phyloP scores from a whole-genome alignment of 495 filamentous ascomycete genomes.

The Glutinoglossum americanum region DNA sequence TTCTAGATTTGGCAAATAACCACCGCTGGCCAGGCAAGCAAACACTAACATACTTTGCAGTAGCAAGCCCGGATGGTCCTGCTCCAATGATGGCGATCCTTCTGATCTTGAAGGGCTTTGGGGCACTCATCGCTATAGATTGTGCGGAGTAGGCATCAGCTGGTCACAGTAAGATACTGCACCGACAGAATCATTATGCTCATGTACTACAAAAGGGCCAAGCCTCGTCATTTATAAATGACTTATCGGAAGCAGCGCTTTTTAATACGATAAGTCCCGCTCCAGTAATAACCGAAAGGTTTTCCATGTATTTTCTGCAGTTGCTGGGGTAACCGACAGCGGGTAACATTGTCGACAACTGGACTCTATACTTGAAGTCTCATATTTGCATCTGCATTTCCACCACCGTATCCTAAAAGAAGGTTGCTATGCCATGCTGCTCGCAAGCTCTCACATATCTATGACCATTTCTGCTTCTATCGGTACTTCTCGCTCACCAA shows the following conservation, averaged over 20 bases:
- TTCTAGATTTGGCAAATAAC: neutral
- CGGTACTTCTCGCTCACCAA: constrained; percentile 8
- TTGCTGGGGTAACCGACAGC: neutral
- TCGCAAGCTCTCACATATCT: constrained; percentile 21
- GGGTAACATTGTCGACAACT: neutral
- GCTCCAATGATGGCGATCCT: constrained; percentile 48
- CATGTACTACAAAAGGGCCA: too few species aligned
- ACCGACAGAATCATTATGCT: too few species aligned
- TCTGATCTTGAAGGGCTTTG: constrained; percentile 15
- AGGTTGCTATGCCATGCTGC: constrained; percentile 13
- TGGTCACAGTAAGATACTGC: neutral
- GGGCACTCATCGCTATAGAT: neutral
- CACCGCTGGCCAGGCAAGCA: neutral
- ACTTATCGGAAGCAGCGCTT: too few species aligned
- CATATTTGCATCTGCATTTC: neutral
- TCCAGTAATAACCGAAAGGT: too few species aligned
- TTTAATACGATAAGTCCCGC: too few species aligned
- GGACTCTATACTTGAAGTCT: neutral
- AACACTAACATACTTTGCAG: constrained; percentile 37
- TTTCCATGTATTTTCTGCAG: neutral
- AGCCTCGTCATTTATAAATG: too few species aligned
- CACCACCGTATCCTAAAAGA: neutral
- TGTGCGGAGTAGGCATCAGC: neutral
- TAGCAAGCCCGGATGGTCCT: constrained; percentile 43
- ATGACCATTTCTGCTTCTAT: constrained; percentile 17